Evolutionary conservation across 345 rosid species (phyloP), one percentile per base, ranked within the genome.

Genomic region (Firmiana major): DNA sequence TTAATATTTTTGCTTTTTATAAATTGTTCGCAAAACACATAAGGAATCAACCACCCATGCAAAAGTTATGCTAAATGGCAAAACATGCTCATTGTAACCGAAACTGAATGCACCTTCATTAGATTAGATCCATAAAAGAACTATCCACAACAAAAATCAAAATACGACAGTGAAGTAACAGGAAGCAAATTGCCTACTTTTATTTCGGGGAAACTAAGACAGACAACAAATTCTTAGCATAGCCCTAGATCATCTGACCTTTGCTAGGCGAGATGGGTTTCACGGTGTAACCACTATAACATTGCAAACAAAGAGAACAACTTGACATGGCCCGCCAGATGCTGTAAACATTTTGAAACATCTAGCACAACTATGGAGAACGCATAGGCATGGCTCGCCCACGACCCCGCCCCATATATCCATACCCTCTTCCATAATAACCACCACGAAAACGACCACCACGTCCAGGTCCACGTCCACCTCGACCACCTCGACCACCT

Each of bases 401-500:
- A 42, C 85, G 79, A 38, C 90, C 87, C 75, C 87, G 81, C 53
- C 86, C 85, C 9, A 4, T 42, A 66, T 83, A 79, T 34, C 80
- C 84, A 75, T 83, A 72, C 48, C 89, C 85, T 70, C 91, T 82
- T 65, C 88, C 87, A 42, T 87, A 78, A 16, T 85, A 84, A 2
- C 79, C 81, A 7, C 92, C 90, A 71, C 87, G 88, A 46, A 73
- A 77, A 53, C 86, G 76, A 62, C 86, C 87, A 63, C 87, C 80
- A 7, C 84, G 79, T 17, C 83, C 72, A 66, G 57, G 78, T 9
- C 86, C 85, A 60, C 88, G 84, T 65, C 88, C 85, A 49, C 87
- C 87, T 66, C 87, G 82, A 15, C 89, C 89, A 28, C 91, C 89
- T 24, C 86, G 81, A 15, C 89, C 89, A 28, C 91, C 89, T 24